Percentiles rank a stretch among this genome's conserved stretches.
These are phyloP conservation scores for Trichoderma erinaceum DNA, from an alignment of 495 filamentous ascomycete species.

Conservation along the genomic window DNA sequence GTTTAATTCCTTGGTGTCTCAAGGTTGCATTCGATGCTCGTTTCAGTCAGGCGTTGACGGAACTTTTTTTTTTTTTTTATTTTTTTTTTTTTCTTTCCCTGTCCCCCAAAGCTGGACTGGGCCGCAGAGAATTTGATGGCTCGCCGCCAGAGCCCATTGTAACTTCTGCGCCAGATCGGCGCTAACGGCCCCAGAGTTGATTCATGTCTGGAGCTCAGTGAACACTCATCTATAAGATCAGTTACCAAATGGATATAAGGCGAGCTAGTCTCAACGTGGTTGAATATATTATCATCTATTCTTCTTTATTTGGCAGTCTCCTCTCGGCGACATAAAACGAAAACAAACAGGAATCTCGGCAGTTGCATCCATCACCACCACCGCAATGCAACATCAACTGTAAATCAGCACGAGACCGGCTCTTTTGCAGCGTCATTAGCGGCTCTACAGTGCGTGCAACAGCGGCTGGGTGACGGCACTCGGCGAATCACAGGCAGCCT, in stretches of 20 bases:
- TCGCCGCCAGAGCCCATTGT: conserved; percentile 1
- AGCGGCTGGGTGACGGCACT: conserved; percentile 14
- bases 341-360: neutral
- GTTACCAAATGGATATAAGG: too few species aligned
- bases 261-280: too few species aligned
- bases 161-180: conserved; percentile 9
- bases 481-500: conserved; percentile 21
- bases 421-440: neutral
- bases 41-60: neutral
- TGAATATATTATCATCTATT: too few species aligned
- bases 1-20: neutral
- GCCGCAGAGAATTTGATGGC: neutral
- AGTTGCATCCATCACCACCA: neutral
- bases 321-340: neutral
- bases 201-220: neutral
- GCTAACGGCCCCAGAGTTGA: neutral
- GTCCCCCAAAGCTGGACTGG: neutral
- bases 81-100: neutral
- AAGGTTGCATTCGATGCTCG: neutral
- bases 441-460: conserved; percentile 7
- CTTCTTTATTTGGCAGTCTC: too few species aligned
- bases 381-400: neutral
- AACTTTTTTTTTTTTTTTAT: neutral
- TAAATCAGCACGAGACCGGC: neutral
- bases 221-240: too few species aligned